These are phyloP conservation scores for Hanseniaspora hatyaiensis DNA, from an alignment of 805 yeast species.

Conservation along the genomic window DNA sequence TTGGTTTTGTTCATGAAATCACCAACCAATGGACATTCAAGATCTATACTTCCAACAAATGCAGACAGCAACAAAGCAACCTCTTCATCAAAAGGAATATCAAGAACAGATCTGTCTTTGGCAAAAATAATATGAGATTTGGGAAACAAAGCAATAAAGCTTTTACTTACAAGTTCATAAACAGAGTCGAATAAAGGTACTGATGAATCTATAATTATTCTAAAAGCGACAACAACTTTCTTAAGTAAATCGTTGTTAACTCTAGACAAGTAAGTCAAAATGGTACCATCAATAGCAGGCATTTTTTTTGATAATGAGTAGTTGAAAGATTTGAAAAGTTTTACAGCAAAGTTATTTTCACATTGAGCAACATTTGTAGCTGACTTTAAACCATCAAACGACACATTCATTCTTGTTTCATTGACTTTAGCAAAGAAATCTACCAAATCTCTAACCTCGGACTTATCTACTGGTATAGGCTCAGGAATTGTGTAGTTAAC, in stretches of 20 bases:
- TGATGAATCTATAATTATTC: constrained; percentile 6
- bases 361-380: neutral
- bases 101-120: neutral
- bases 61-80: neutral
- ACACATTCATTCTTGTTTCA: neutral
- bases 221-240: neutral
- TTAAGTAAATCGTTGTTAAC: neutral
- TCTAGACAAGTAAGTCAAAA: constrained; percentile 3
- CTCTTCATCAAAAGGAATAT: constrained; percentile 2
- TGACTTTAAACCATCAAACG: too few relatives aligned
- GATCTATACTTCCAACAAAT: neutral
- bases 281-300: constrained; percentile 1
- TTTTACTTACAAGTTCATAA: neutral
- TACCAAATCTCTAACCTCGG: neutral
- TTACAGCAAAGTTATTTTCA: neutral
- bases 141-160: constrained; percentile 1
- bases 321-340: neutral
- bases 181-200: neutral
- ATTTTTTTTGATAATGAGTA: neutral
- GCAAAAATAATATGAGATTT: neutral
- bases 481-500: neutral
- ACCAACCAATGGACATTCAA: neutral
- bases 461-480: neutral
- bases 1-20: neutral
- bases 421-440: constrained; percentile 10